Evolutionary conservation across 768 basidiomycete species (phyloP), one percentile per base, ranked within the genome.

Genomic region (Lepiota subincarnata): DNA sequence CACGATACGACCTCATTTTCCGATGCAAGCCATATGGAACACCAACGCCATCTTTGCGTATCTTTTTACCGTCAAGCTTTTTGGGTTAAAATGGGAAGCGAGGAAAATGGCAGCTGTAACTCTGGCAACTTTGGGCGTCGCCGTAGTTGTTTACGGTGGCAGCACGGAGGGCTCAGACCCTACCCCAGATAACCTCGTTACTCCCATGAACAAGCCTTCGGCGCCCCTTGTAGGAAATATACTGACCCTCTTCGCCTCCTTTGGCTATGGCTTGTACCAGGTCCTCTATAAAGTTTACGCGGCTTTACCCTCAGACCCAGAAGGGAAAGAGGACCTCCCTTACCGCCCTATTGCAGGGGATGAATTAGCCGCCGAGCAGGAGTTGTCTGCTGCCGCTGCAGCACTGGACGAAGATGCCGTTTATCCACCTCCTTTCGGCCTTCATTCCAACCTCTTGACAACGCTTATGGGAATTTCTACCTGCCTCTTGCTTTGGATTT

Each of bases 21-120:
- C 52, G 31, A 45, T 34, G 8, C 37, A 38, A 72, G 83, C 83
- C 16, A 81, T 93, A 22, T 92, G 89, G 84, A 95, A 96, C 64
- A 85, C 88, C 6, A 90, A 89, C 61, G 87, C 90, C 0, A 94
- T 98, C 72, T 94, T 92, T 67, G 89, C 90, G 4, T 98, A 98
- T 64, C 65, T 92, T 22, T 81, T 98, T 65, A 81, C 86, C n/a
- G 82, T 94, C 56, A 81, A 81, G 60, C 60, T 92, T 2, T 83
- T 86, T 56, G 71, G 77, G 18, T 70, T 82, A 20, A 72, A 75
- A 59, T 86, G 86, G 87, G 80, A 88, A 56, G 58, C 76, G 13
- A 72, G 80, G 41, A 84, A 80, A 39, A 69, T 93, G 28, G 64
- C 80, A 20, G 86, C 92, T 12, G 93, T 98, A 14, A 63, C 79